Conservation (phyloP, 2,329 filamentous ascomycete genomes). For the Pyrenochaeta sp. region DNA sequence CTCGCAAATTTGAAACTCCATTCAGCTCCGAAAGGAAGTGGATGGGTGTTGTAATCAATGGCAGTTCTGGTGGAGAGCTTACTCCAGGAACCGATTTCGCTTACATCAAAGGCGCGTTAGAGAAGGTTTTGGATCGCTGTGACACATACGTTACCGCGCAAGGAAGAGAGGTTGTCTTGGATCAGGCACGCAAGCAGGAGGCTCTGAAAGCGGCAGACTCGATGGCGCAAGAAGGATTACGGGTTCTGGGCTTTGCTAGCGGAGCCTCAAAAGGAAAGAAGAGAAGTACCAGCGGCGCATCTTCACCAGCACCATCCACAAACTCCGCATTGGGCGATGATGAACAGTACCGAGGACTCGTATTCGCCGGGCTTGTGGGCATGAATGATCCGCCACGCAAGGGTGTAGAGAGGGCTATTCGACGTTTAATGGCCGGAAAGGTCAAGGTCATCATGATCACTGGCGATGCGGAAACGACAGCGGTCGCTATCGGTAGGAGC, state of each 20-base stretch:
- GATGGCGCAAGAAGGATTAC: conserved; percentile 88
- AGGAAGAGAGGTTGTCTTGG: conserved; percentile 84
- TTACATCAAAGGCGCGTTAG: conserved; percentile 95
- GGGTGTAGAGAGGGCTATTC: conserved; percentile 87
- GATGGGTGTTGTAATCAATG: conserved; percentile 90
- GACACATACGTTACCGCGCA: conserved; percentile 90
- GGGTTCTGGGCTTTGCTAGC: conserved; percentile 93
- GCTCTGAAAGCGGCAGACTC: conserved; percentile 80
- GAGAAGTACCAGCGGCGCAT: conserved; percentile 42
- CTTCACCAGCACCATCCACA: conserved; percentile 34
- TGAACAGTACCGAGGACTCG: conserved; percentile 81
- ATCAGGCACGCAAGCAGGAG: conserved; percentile 76
- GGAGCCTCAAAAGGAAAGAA: conserved; percentile 63
- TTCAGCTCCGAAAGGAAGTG: conserved; percentile 98
- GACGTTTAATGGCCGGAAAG: conserved; percentile 88
- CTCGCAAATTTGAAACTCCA: conserved; percentile 82
- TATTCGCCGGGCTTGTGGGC: conserved; percentile 90
- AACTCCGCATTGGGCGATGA: conserved; percentile 61
- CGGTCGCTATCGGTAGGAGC: conserved; percentile 90
- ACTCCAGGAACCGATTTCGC: conserved; percentile 75
- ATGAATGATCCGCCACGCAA: conserved; percentile 97
- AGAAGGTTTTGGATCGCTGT: conserved; percentile 84
- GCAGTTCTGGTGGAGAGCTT: conserved; percentile 59
- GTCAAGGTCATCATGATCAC: conserved; percentile 99
- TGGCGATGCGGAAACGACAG: conserved; percentile 93